Base-by-base conservation (phyloP, 2,329 filamentous ascomycete species). In the Alternaria burnsii region DNA sequence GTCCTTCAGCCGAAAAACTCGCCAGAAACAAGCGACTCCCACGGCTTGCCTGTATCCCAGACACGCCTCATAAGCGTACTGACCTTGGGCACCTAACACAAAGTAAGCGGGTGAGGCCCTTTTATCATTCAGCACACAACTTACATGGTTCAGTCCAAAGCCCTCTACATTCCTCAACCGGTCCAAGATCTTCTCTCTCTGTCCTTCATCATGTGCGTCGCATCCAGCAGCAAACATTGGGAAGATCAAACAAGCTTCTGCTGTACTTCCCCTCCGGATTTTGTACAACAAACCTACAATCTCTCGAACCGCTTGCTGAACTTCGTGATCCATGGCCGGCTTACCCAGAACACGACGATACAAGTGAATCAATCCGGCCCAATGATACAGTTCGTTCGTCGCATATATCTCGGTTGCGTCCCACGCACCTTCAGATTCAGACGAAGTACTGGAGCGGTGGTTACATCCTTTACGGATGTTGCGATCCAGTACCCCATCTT, bases 151-250 rank as follows among this genome's bases (percentile, higher is more conserved):
- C 87, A 94, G 89, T 5, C 91, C 92, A 64, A 89, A 89, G 5
- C 85, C 87, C 78, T 94, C 91, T 1, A 92, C 86, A 18, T 84
- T 84, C 73, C 83, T 82, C 72, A 95, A 83, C 48, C 91, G 83
- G 66, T 87, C 85, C 70, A 91, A 80, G 38, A 94, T 87, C 70
- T 87, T 83, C 24, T 80, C 79, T 51, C 88, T 82, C 67, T 90
- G 86, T 3, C 77, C 78, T 34, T 81, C 71, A 50, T 88, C 85
- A 56, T 80, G 80, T 1, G 88, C 87, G 75, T 95, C 91, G 66
- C 91, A 94, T 0, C 92, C 92, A 1, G 92, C 92, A 1, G 91
- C 91, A 76, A 95, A 95, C 79, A 95, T 88, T 0, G 92, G 92
- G 66, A 95, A 94, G 40, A 95, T 76, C 18, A 92, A 80, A 70